Base-by-base conservation (phyloP, 2,329 filamentous ascomycete genomes). In the Scortechinia acanthostroma region DNA sequence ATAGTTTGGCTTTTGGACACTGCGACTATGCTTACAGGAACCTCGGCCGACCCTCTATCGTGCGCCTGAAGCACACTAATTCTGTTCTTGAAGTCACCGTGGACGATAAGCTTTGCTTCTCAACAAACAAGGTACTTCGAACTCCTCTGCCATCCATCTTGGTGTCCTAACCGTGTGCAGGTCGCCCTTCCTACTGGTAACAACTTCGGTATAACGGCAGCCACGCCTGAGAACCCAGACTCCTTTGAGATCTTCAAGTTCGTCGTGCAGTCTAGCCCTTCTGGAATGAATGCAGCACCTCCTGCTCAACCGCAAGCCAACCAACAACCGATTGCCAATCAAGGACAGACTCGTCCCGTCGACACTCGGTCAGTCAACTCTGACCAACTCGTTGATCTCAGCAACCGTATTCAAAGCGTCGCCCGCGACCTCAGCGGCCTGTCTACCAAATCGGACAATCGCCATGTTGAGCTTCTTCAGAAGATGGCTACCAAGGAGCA, bases 211-310 rank as follows among this genome's bases (percentile, higher is more conserved):
- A 69, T 98, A 53, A 89, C 86, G 13, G 93, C 91, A 35, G 87
- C 88, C 15, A 91, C 88, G 2, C 87, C 88, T 22, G 91, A 97
- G 53, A 91, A 82, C 55, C 90, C 93, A 1, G 93, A 98, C 66
- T 95, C 89, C 3, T 95, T 96, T 57, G 93, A 98, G 65, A 64
- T 95, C 52, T 93, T 91, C 72, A 94, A 91, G 61, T 77, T 97
- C 58, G 74, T 86, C 25, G 35, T 40, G 10, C 25, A 30, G n/a
- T 10, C 25, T n/a, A 30, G 10, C 25, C 25, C 10, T 82, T 76
- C 10, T 76, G 80, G 21, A 60, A 61, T 22, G 60, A 56, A 46
- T 55, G 21, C 56, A 63, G 43, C 55, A 60, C 5, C 56, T 59
- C 35, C 49, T 56, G 55, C 49, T 66, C 19, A 43, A 50, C 30